A percentile compares a stretch with the other conserved stretches of the same genome.
Conservation (phyloP, 2,329 filamentous ascomycete genomes). For the Trichoderma sp. region DNA sequence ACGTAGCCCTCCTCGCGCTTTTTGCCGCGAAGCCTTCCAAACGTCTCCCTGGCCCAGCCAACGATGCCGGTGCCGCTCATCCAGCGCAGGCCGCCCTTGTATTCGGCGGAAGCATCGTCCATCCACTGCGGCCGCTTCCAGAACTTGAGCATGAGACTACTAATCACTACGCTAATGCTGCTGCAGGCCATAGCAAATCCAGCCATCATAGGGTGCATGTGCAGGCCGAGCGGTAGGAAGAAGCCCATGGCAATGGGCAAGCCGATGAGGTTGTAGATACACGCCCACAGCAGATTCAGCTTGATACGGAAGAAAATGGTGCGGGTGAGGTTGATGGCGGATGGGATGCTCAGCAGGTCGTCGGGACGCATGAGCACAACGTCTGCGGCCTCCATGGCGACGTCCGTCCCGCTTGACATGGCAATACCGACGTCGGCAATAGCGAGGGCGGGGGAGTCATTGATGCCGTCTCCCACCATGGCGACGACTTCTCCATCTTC, state of each 20-base stretch:
- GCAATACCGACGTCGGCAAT: constrained; percentile 92
- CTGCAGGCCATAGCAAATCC: constrained; percentile 91
- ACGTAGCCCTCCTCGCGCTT: constrained; percentile 57
- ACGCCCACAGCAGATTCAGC: constrained; percentile 88
- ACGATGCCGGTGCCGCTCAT: constrained; percentile 43
- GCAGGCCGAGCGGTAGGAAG: constrained; percentile 83
- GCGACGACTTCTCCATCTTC: constrained; percentile 76
- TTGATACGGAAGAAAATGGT: constrained; percentile 92
- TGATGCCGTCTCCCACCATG: constrained; percentile 98
- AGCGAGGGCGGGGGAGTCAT: constrained; percentile 91
- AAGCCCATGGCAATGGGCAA: constrained; percentile 96
- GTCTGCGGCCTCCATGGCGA: constrained; percentile 95
- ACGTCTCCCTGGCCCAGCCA: constrained; percentile 41
- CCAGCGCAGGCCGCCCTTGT: constrained; percentile 47
- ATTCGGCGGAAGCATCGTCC: constrained; percentile 64
- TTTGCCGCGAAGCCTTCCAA: constrained; percentile 36
- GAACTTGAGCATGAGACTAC: constrained; percentile 77
- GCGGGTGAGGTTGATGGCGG: constrained; percentile 74
- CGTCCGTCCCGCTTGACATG: constrained; percentile 87
- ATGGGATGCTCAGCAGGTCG: constrained; percentile 89
- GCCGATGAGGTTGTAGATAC: constrained; percentile 85
- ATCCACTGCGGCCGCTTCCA: constrained; percentile 88
- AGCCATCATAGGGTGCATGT: constrained; percentile 90
- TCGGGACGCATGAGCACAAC: constrained; percentile 93
- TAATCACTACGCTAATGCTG: constrained; percentile 84